Evolutionary conservation across 441 rosid species (phyloP).

Genomic region (Raphanus hybrid): DNA sequence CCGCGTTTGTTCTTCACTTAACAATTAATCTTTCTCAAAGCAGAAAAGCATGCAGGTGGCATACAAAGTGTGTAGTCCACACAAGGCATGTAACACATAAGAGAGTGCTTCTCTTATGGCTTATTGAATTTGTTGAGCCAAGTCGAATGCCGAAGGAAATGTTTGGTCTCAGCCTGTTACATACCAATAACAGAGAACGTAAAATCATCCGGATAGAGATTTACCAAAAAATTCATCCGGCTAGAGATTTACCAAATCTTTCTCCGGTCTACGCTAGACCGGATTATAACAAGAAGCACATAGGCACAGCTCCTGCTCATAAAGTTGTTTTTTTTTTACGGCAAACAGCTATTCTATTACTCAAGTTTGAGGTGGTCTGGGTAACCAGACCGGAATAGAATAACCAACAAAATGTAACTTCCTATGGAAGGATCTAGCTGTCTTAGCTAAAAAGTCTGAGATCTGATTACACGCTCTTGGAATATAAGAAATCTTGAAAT

Average conservation of each 20-base stretch:
- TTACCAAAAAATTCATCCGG: neutral
- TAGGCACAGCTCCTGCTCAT: neutral
- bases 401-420: too few species aligned
- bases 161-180: neutral
- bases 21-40: conserved; percentile 44
- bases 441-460: too few species aligned
- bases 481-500: too few species aligned
- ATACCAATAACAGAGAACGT: neutral
- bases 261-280: neutral
- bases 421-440: too few species aligned
- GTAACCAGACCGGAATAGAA: too few species aligned
- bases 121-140: conserved; percentile 67
- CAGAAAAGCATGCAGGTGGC: conserved; percentile 67
- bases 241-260: neutral
- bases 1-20: too few species aligned
- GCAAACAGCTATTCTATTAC: too few species aligned
- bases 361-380: too few species aligned
- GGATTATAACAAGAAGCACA: neutral
- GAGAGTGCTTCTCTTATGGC: conserved; percentile 77
- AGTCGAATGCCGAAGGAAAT: conserved; percentile 18
- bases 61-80: conserved; percentile 58
- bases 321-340: too few species aligned
- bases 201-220: neutral
- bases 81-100: conserved; percentile 60
- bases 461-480: too few species aligned